Conservation (phyloP, 2,329 filamentous ascomycete genomes). For the Colletotrichum aenigma region DNA sequence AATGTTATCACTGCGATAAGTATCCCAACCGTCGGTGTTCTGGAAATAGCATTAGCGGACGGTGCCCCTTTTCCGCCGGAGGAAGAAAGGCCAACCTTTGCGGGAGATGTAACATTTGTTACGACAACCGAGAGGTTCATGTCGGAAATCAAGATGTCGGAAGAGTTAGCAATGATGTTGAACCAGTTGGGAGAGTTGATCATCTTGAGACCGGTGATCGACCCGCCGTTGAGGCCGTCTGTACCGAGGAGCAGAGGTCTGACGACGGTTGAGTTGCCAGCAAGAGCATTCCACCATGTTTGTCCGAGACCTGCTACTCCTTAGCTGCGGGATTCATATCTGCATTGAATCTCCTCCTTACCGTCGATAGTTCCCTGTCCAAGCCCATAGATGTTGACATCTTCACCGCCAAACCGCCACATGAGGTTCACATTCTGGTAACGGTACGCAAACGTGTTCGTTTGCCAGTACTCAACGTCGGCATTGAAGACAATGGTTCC, state of each 20-base stretch:
- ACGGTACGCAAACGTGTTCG: constrained; percentile 63
- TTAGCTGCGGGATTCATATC: too few relatives aligned
- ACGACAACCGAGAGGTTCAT: constrained; percentile 51
- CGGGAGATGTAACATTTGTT: constrained; percentile 36
- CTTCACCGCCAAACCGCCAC: constrained; percentile 33
- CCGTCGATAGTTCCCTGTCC: neutral
- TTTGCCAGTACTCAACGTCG: constrained; percentile 72
- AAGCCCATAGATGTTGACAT: constrained; percentile 68
- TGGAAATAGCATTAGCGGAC: neutral
- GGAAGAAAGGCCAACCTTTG: neutral
- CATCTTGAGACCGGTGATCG: constrained; percentile 33
- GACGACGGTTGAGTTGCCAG: neutral
- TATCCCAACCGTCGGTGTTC: constrained; percentile 73
- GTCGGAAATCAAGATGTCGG: constrained; percentile 65
- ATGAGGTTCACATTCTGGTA: constrained; percentile 65
- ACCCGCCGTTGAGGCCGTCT: neutral
- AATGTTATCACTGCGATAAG: constrained; percentile 63
- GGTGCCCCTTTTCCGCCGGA: neutral
- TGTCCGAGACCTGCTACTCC: neutral
- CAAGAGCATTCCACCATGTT: neutral
- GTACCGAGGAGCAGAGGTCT: neutral
- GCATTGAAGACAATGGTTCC: constrained; percentile 67
- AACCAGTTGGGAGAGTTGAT: constrained; percentile 55
- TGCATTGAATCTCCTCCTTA: too few relatives aligned
- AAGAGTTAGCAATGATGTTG: constrained; percentile 69